These are phyloP conservation scores for Phoma sp. DNA, from an alignment of 2,329 filamentous ascomycete genomes.

Conservation along the genomic window DNA sequence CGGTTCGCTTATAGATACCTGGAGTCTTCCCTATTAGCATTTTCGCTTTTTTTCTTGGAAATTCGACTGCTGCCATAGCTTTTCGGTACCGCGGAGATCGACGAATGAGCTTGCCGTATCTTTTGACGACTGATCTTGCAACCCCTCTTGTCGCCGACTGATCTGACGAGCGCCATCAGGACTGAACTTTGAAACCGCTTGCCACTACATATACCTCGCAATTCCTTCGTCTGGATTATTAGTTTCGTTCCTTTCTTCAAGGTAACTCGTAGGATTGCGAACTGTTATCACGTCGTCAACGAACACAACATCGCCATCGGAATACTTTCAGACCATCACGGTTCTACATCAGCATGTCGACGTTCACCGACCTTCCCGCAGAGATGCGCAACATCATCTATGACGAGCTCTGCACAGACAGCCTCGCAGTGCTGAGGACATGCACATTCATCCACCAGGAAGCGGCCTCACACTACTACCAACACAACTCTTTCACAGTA, in stretches of 20 bases:
- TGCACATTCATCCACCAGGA: constrained; percentile 27
- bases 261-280: background rate
- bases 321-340: background rate
- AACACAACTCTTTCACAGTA: constrained; percentile 20
- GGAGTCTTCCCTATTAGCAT: background rate
- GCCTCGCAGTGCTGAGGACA: constrained; percentile 21
- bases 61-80: background rate
- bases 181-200: background rate
- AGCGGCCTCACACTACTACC: constrained; percentile 32
- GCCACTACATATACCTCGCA: background rate
- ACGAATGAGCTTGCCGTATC: background rate
- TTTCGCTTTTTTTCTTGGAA: background rate
- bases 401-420: constrained; percentile 11
- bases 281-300: background rate
- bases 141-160: background rate
- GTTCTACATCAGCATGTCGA: too few relatives aligned
- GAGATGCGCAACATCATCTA: constrained; percentile 33
- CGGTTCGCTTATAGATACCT: background rate
- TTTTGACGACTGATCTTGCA: too few relatives aligned
- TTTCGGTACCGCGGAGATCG: background rate
- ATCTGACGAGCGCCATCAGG: background rate
- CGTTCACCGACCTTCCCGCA: constrained; percentile 19
- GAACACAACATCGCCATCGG: background rate
- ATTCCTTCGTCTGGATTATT: too few relatives aligned
- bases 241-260: background rate